These are phyloP conservation scores for Nakazawaea pomicola DNA, from an alignment of 805 yeast genomes.

Conservation along the genomic window DNA sequence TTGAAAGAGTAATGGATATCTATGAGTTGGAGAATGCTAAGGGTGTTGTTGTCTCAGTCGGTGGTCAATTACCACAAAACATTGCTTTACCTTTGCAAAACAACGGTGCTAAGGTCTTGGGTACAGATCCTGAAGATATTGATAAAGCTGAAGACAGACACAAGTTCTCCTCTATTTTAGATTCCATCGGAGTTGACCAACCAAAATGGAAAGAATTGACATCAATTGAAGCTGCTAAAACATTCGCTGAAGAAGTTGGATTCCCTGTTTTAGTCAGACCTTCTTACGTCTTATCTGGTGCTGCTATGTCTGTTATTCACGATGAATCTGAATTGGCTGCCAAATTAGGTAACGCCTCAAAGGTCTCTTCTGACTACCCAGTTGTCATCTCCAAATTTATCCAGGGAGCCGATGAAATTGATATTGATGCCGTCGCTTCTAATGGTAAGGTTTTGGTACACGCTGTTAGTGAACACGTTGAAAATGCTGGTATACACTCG, in stretches of 20 bases:
- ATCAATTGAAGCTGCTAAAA: conserved; percentile 77
- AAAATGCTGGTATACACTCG: conserved; percentile 97
- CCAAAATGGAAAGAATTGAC: conserved; percentile 97
- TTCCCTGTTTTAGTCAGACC: conserved; percentile 98
- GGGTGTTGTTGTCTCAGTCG: conserved; percentile 94
- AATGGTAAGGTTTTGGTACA: conserved; percentile 87
- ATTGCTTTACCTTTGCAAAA: conserved; percentile 82
- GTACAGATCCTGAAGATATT: conserved; percentile 91
- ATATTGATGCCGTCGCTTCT: conserved; percentile 93
- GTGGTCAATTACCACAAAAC: conserved; percentile 98
- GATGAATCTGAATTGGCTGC: conserved; percentile 73
- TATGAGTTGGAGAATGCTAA: conserved; percentile 86
- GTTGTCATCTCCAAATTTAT: conserved; percentile 96
- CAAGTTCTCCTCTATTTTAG: conserved; percentile 91
- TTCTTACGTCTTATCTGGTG: conserved; percentile 94
- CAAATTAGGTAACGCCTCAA: conserved; percentile 82
- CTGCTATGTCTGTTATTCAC: conserved; percentile 94
- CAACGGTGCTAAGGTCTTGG: conserved; percentile 82
- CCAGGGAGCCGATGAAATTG: conserved; percentile 94
- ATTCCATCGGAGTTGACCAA: conserved; percentile 90
- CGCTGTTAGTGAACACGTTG: conserved; percentile 96
- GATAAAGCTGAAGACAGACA: conserved; percentile 98
- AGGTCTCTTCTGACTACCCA: conserved; percentile 94
- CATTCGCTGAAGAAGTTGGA: conserved; percentile 79
- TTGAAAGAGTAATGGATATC: conserved; percentile 95